Conservation (phyloP, 768 basidiomycete genomes). For the Gymnopilus dilepis region DNA sequence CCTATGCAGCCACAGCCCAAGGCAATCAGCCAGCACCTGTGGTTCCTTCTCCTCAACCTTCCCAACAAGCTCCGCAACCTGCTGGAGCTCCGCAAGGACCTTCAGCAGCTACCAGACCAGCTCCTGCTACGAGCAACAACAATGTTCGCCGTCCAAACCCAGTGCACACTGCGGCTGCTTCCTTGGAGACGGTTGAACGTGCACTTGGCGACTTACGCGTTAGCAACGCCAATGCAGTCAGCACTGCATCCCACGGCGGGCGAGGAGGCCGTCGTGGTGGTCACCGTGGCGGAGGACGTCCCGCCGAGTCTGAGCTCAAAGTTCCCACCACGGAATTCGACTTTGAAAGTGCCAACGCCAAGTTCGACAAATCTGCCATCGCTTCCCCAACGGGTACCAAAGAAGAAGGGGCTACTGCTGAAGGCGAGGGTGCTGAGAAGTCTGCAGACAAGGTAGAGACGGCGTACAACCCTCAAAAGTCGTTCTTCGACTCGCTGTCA, state of each 20-base stretch:
- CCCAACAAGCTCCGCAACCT: conserved; percentile 32
- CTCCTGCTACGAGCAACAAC: conserved; percentile 11
- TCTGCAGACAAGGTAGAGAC: conserved; percentile 38
- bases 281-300: conserved; percentile 26
- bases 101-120: conserved; percentile 1
- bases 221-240: conserved; percentile 26
- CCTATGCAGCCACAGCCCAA: conserved; percentile 31
- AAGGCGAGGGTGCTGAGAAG: conserved; percentile 22
- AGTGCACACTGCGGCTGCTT: conserved; percentile 75
- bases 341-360: conserved; percentile 77
- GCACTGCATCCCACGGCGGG: conserved; percentile 31
- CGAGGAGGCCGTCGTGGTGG: conserved; percentile 31
- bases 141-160: conserved; percentile 45
- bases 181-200: conserved; percentile 69
- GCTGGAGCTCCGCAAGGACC: conserved; percentile 30
- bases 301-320: conserved; percentile 46
- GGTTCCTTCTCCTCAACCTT: conserved; percentile 28
- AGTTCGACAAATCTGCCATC: conserved; percentile 74
- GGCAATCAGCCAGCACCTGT: conserved; percentile 6
- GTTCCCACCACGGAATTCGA: conserved; percentile 85
- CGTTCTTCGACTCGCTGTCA: conserved; percentile 80
- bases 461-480: conserved; percentile 79
- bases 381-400: conserved; percentile 22
- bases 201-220: conserved; percentile 59
- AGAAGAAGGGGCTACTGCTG: conserved; percentile 33